Evolutionary conservation across 1,284 basidiomycete genomes (phyloP), one percentile per base, ranked within the genome.

Genomic region (Boletus sp.): DNA sequence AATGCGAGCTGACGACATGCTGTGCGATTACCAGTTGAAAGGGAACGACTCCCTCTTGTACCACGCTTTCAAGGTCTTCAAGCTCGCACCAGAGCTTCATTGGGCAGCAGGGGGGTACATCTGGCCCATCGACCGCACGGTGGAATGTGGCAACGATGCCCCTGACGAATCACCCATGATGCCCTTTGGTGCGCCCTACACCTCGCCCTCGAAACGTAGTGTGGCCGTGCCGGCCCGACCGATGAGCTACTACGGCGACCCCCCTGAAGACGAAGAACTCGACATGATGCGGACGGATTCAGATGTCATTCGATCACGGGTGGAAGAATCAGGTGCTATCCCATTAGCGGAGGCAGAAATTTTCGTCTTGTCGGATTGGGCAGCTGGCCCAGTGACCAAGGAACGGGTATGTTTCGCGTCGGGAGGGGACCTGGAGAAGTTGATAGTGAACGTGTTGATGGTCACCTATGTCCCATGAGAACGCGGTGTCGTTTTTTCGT

Each of bases 81-180:
- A 88, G 54, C 78, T 90, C 30, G 64, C 70, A 2, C 84, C 85
- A 0, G 84, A 85, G 53, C 73, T 90, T 1, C 82, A 84, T 47
- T 90, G 86, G 82, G 80, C 80, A 17, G 87, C 88, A 22, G 86
- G 86, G 5, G 84, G 85, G 12, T 88, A 84, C 64, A 74, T 90
- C 52, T 90, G 88, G 87, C 81, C 86, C 2, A 74, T 80, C 27
- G 82, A 86, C 56, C 77, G 78, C 47, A 75, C 77, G 0, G 82
- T 88, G 10, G 82, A 87, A 57, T 76, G 81, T 54, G 73, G 73
- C 29, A 71, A 69, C 50, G 78, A 80, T 40, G 66, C 72, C 43
- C 61, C 67, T 5, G 6, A 38, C 23, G 69, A 72, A 12, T 61
- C 70, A 30, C 67, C 68, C 34, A 61, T 65, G 46, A 59, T 67